phyloP scores from a whole-genome alignment of 345 rosid species.

The Syzygium aromaticum region DNA sequence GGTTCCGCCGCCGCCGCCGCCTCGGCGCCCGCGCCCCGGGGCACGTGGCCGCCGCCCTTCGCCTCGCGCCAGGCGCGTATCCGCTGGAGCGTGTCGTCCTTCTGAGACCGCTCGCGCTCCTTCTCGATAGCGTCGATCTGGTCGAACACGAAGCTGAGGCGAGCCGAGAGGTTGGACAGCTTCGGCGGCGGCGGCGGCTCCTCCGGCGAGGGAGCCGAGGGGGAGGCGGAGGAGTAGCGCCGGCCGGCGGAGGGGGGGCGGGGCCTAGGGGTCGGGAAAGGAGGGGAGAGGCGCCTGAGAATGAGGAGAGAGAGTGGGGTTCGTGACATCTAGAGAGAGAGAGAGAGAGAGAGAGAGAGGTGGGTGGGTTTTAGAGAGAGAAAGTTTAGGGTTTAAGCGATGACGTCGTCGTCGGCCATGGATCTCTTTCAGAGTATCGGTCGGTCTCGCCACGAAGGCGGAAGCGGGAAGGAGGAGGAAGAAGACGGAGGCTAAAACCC shows the following conservation, averaged over 20 bases:
- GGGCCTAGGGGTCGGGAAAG: not conserved
- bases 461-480: not conserved
- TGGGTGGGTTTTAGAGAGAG: not conserved
- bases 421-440: not conserved
- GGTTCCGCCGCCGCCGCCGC: not conserved
- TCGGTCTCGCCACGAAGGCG: not conserved
- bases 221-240: conserved; percentile 2
- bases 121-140: conserved; percentile 83
- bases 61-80: conserved; percentile 93
- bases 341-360: not conserved
- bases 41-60: conserved; percentile 19
- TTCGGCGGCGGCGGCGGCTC: conserved; percentile 13
- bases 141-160: conserved; percentile 85
- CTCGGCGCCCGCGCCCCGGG: not conserved
- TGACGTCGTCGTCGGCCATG: not conserved
- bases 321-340: not conserved
- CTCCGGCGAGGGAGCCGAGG: conserved; percentile 11
- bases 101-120: conserved; percentile 47
- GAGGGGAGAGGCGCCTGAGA: not conserved
- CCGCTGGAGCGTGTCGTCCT: conserved; percentile 67
- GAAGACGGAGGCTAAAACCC: not conserved
- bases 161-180: conserved; percentile 76
- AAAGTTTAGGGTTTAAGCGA: not conserved
- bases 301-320: not conserved
- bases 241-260: not conserved